Evolutionary conservation across 2,329 filamentous ascomycete species (phyloP).

Genomic region (Aspergillus sp.): DNA sequence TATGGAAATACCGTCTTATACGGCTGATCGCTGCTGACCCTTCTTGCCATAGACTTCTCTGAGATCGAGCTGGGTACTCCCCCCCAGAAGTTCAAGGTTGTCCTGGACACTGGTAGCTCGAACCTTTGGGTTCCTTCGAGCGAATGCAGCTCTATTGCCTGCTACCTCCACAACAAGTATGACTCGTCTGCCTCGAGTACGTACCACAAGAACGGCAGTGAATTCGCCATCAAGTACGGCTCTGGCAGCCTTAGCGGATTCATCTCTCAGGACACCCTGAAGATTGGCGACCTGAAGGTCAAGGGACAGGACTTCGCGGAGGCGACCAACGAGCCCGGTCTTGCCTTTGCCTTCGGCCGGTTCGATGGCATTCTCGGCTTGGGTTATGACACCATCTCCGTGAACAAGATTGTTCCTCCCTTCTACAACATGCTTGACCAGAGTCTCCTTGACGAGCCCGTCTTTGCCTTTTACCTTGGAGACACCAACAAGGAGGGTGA

Average conservation of each 20-base stretch:
- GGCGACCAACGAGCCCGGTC: conserved; percentile 89
- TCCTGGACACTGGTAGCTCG: conserved; percentile 96
- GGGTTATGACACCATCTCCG: conserved; percentile 93
- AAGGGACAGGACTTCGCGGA: conserved; percentile 94
- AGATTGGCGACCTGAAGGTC: conserved; percentile 85
- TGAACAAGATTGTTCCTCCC: conserved; percentile 90
- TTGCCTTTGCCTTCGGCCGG: conserved; percentile 95
- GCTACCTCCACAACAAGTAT: conserved; percentile 96
- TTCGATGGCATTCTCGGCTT: conserved; percentile 97
- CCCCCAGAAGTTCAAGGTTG: conserved; percentile 95
- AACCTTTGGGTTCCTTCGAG: conserved; percentile 97
- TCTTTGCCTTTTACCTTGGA: conserved; percentile 96
- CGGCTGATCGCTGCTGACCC: conserved; percentile 13
- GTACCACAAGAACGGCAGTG: conserved; percentile 89
- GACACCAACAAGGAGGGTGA: conserved; percentile 69
- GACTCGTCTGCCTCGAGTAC: conserved; percentile 85
- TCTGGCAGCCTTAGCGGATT: conserved; percentile 93
- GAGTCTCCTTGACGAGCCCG: conserved; percentile 82
- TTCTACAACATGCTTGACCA: conserved; percentile 97
- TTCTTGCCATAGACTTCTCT: conserved; percentile 75
- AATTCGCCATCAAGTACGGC: conserved; percentile 92
- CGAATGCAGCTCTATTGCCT: conserved; percentile 91
- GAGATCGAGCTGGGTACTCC: conserved; percentile 92
- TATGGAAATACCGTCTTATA: conserved; percentile 51
- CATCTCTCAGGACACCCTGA: conserved; percentile 82